A percentile compares a stretch with the other conserved stretches of the same genome.
Conservation (phyloP, 2,329 filamentous ascomycete genomes). For the Salinomyces thailandicus region DNA sequence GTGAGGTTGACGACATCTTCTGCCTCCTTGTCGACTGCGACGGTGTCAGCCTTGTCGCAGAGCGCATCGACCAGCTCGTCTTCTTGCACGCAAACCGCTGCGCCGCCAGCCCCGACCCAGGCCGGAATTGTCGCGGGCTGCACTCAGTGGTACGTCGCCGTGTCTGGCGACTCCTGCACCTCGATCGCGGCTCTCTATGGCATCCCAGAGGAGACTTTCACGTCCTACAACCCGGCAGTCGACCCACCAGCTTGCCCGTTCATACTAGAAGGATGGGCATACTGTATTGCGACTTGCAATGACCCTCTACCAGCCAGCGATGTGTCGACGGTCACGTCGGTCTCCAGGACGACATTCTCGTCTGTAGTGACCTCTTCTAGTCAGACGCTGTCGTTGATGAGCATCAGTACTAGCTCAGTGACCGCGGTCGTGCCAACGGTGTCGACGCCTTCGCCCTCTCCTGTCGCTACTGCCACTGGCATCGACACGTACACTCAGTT, state of each 20-base stretch:
- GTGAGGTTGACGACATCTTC: too few species aligned
- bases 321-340: not conserved
- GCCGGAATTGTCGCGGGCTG: constrained; percentile 16
- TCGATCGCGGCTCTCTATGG: constrained; percentile 11
- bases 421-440: too few species aligned
- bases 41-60: too few species aligned
- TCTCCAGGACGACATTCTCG: too few species aligned
- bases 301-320: not conserved
- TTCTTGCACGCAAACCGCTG: constrained; percentile 4
- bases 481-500: constrained; percentile 5
- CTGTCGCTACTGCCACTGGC: not conserved
- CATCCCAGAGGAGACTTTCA: constrained; percentile 15
- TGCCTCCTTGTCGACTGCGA: too few species aligned
- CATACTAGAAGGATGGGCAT: constrained; percentile 15
- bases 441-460: not conserved
- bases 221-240: constrained; percentile 19
- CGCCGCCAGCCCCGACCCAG: constrained; percentile 16
- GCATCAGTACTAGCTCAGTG: too few species aligned
- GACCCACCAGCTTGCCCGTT: constrained; percentile 12
- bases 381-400: too few species aligned
- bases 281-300: constrained; percentile 17
- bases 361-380: too few species aligned
- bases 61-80: constrained; percentile 5
- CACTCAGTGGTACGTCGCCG: constrained; percentile 16
- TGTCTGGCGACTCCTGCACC: constrained; percentile 16